Percentiles rank a stretch among this genome's conserved stretches.
Evolutionary conservation across 2,329 filamentous ascomycete species (phyloP).

Genomic region (Colletotrichum tanaceti): DNA sequence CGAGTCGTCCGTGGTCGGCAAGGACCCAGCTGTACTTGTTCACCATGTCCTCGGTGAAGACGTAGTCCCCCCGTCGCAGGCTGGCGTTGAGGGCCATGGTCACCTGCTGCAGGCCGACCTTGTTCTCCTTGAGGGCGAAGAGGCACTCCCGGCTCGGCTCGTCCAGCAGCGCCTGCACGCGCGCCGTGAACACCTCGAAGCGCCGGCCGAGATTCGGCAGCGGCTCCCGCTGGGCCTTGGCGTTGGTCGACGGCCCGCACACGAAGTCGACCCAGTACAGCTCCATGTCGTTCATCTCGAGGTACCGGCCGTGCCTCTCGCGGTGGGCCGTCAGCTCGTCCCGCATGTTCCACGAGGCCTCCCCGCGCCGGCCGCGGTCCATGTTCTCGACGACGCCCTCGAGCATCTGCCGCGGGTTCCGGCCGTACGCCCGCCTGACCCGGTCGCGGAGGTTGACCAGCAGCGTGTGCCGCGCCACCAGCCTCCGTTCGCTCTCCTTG

Average conservation of each 20-base stretch:
- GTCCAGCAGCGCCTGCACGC: constrained; percentile 49
- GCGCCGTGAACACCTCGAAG: constrained; percentile 49
- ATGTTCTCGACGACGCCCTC: constrained; percentile 41
- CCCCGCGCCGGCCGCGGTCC: constrained; percentile 12
- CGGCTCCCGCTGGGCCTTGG: constrained; percentile 42
- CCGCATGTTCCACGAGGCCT: constrained; percentile 16
- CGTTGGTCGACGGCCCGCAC: constrained; percentile 41
- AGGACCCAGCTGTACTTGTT: constrained; percentile 46
- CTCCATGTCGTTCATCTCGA: constrained; percentile 18
- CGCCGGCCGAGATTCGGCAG: constrained; percentile 22
- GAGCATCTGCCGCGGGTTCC: constrained; percentile 48
- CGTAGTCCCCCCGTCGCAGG: constrained; percentile 13
- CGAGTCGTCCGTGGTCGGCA: constrained; percentile 44
- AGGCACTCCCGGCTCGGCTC: constrained; percentile 44
- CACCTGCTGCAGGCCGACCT: not conserved
- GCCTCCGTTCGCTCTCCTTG: constrained; percentile 44
- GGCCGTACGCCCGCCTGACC: constrained; percentile 42
- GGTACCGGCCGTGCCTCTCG: constrained; percentile 2
- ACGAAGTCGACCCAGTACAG: constrained; percentile 35
- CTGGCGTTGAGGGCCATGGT: constrained; percentile 19
- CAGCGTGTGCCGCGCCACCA: constrained; percentile 45
- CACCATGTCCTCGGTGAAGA: constrained; percentile 43
- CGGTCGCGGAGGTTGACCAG: constrained; percentile 42
- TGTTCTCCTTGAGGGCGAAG: constrained; percentile 37
- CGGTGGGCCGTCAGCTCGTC: constrained; percentile 24